Evolutionary conservation across 306 rosid species (phyloP).

Genomic region (Vigna hirtella): DNA sequence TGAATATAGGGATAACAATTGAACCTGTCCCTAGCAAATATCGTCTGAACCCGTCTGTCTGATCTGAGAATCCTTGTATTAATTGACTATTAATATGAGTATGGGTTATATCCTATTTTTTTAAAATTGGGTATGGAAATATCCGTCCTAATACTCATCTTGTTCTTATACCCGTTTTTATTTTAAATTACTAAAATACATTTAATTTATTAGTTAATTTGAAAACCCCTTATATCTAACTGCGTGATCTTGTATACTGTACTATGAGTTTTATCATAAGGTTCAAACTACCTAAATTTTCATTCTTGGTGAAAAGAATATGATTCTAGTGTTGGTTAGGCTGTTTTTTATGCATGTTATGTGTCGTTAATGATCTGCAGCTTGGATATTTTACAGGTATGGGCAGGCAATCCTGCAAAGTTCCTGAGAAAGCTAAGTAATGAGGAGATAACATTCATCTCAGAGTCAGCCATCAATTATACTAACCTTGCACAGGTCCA

Average conservation of each 20-base stretch:
- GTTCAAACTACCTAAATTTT: neutral
- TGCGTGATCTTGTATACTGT: conserved; percentile 1
- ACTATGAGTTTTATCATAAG: neutral
- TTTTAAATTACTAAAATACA: no score
- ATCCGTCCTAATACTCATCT: no score
- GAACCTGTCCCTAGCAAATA: no score
- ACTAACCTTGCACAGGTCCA: conserved; percentile 92
- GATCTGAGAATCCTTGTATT: no score
- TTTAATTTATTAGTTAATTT: no score
- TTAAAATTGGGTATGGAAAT: no score
- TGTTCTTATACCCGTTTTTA: no score
- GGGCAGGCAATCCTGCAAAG: conserved; percentile 98
- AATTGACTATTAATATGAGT: no score
- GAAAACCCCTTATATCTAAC: neutral
- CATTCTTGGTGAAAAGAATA: no score
- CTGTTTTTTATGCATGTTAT: conserved; percentile 24
- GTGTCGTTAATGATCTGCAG: conserved; percentile 7
- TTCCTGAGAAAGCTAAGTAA: conserved; percentile 90
- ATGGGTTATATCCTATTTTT: no score
- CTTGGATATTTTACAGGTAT: conserved; percentile 62
- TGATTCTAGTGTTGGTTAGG: neutral
- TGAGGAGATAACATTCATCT: conserved; percentile 85
- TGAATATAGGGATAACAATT: neutral
- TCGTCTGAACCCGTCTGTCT: no score
- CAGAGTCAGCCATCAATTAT: conserved; percentile 83